Base-by-base conservation (phyloP, 2,329 filamentous ascomycete species). In the Fusarium continuum region DNA sequence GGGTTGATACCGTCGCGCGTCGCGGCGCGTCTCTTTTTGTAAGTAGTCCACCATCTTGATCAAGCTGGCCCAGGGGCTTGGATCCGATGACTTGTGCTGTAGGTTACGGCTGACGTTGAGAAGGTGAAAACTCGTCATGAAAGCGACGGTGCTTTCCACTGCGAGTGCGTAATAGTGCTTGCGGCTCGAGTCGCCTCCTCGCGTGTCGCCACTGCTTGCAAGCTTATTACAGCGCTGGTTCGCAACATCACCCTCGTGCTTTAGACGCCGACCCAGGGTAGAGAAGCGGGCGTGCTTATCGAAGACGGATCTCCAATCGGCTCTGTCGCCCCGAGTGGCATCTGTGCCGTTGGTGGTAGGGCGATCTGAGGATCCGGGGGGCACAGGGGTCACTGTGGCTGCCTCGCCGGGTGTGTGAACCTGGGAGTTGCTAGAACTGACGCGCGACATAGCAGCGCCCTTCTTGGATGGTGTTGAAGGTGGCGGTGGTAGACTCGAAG, bases 381-480 rank as follows among this genome's bases (percentile, higher is more conserved):
- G 66, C 8, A 70, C 68, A 4, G 73, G 73, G 6, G 74, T 75
- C 32, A 67, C 68, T 55, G 58, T 78, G 41, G 76, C 76, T 4
- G 75, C 65, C 8, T 81, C 80, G 17, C 82, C 81, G 0, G 84
- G 83, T 1, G 84, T 86, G 35, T 81, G 76, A 8, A 77, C 79
- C 56, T 82, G 76, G 1, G 83, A 86, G 67, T 82, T 83, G 70
- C 74, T 83, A 1, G 84, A 85, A 45, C 82, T 78, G 28, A 80
- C 82, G 5, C 83, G 81, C 6, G 80, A 83, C 82, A 85, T 85
- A 51, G 82, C 72, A 2, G 78, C 76, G 2, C 77, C 74, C 51
- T 79, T 84, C 61, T 81, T 85, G 9, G 82, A 79, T 0, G 84
- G 84, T 1, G 84, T 86, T 3, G 81, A 80, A 0, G 82, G 81